Conservation (phyloP, 768 basidiomycete species). For the Suillus bovinus region DNA sequence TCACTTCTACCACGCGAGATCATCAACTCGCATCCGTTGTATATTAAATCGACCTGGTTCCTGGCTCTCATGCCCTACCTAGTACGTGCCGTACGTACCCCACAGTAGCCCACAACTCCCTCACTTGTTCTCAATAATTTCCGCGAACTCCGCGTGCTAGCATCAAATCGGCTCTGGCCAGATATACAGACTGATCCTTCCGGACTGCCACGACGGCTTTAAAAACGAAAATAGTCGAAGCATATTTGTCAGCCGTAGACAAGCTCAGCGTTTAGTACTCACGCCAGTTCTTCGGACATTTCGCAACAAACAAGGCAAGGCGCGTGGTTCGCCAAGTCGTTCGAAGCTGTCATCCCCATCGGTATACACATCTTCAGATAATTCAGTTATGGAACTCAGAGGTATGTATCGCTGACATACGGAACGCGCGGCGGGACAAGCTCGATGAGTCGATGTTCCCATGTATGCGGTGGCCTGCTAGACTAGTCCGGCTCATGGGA, state of each 20-base stretch:
- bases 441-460: background rate
- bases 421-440: background rate
- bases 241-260: too few relatives aligned
- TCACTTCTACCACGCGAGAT: constrained; percentile 3
- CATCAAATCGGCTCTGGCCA: too few relatives aligned
- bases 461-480: background rate
- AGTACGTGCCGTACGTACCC: background rate
- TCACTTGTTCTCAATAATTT: background rate
- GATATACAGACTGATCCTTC: too few relatives aligned
- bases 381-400: background rate
- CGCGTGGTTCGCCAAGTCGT: too few relatives aligned
- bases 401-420: background rate
- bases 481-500: background rate
- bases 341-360: background rate
- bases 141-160: background rate
- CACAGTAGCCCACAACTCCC: background rate
- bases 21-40: background rate
- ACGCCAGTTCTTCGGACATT: background rate
- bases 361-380: background rate
- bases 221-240: too few relatives aligned
- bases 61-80: constrained; percentile 3
- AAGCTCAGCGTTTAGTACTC: background rate
- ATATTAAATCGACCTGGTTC: background rate
- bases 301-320: background rate
- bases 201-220: too few relatives aligned